Percentiles rank a stretch among this genome's conserved stretches.
Evolutionary conservation across 192 early-diverging fungal species (phyloP).

Genomic region (Linnemannia hyalina): DNA sequence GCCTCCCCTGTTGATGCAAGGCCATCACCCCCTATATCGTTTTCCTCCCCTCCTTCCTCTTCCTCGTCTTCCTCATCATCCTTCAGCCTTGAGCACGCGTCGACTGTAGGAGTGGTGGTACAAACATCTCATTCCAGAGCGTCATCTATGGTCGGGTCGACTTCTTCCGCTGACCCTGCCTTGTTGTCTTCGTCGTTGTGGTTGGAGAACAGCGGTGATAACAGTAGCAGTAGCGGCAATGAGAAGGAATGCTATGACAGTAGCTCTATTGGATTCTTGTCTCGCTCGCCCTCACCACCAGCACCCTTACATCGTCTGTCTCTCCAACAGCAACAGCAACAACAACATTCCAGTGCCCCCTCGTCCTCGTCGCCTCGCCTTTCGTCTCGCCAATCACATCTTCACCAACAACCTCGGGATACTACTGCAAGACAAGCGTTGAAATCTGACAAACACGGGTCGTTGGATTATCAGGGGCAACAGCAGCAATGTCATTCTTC

Average conservation of each 20-base stretch:
- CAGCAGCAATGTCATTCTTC: background rate
- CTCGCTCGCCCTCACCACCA: background rate
- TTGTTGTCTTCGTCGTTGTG: background rate
- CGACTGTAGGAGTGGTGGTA: background rate
- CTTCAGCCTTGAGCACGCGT: background rate
- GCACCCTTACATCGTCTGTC: background rate
- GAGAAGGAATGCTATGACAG: background rate
- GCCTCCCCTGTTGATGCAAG: background rate
- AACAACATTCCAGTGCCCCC: conserved; percentile 9
- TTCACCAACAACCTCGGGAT: background rate
- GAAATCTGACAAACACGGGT: background rate
- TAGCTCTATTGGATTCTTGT: background rate
- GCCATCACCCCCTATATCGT: background rate
- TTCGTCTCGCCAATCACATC: background rate
- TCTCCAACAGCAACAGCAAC: conserved; percentile 10
- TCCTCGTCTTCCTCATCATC: background rate
- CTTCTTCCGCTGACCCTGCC: background rate
- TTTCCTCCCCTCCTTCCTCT: background rate
- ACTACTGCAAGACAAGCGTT: conserved; percentile 12
- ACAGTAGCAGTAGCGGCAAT: background rate
- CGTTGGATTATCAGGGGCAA: background rate
- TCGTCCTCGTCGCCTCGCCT: conserved; percentile 27
- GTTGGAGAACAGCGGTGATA: background rate
- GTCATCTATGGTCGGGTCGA: background rate
- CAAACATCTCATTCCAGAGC: background rate